Evolutionary conservation across 768 basidiomycete genomes (phyloP).

Genomic region (Ramaria sp.): DNA sequence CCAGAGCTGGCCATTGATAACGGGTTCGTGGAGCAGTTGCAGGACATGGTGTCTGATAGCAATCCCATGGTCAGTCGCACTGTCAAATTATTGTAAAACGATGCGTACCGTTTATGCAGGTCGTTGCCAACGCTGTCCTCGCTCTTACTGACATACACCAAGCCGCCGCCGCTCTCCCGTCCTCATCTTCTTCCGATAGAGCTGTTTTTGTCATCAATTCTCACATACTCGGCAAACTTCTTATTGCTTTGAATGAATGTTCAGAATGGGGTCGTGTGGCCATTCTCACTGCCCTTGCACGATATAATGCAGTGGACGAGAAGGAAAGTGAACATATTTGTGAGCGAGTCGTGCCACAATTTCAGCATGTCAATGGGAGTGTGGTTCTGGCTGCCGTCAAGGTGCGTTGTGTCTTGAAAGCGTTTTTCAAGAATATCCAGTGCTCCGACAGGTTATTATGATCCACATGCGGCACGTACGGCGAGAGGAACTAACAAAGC

Average conservation of each 20-base stretch:
- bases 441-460: slow-evolving; percentile 71
- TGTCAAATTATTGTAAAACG: not conserved
- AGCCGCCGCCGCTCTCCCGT: slow-evolving; percentile 48
- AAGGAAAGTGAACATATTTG: slow-evolving; percentile 98
- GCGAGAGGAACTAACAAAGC: slow-evolving; percentile 75
- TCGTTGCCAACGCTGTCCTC: slow-evolving; percentile 93
- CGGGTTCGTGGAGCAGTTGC: slow-evolving; percentile 80
- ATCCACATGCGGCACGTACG: slow-evolving; percentile 83
- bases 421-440: not conserved
- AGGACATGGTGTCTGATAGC: slow-evolving; percentile 89
- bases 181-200: slow-evolving; percentile 40
- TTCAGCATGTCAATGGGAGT: slow-evolving; percentile 93
- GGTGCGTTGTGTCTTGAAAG: slow-evolving; percentile 31
- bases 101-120: slow-evolving; percentile 34
- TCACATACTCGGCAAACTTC: slow-evolving; percentile 72
- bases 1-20: slow-evolving; percentile 92
- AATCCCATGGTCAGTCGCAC: slow-evolving; percentile 78
- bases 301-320: slow-evolving; percentile 76
- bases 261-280: slow-evolving; percentile 99
- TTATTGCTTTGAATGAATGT: slow-evolving; percentile 95
- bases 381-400: slow-evolving; percentile 97
- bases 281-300: slow-evolving; percentile 74
- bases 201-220: slow-evolving; percentile 79
- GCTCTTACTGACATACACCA: slow-evolving; percentile 89
- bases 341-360: slow-evolving; percentile 95